These are phyloP conservation scores for Aspergillus funiculosus DNA, from an alignment of 495 filamentous ascomycete species.

Conservation along the genomic window DNA sequence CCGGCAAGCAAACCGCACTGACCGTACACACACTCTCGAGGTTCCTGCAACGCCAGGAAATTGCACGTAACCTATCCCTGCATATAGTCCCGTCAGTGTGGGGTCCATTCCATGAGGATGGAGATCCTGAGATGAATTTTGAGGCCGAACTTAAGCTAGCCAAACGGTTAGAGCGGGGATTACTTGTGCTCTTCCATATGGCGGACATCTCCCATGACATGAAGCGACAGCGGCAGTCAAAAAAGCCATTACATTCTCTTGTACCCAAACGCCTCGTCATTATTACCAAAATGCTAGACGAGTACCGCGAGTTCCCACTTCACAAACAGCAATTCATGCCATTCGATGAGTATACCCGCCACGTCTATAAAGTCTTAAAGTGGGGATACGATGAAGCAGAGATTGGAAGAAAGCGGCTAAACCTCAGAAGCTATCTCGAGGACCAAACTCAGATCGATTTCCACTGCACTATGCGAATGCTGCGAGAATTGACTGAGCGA, in stretches of 20 bases:
- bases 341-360: constrained; percentile 18
- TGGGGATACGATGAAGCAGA: constrained; percentile 25
- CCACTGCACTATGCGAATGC: constrained; percentile 28
- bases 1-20: constrained; percentile 17
- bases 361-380: constrained; percentile 23
- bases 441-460: constrained; percentile 25
- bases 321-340: constrained; percentile 11
- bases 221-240: constrained; percentile 9
- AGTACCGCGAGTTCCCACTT: constrained; percentile 19
- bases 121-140: constrained; percentile 21
- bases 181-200: constrained; percentile 31
- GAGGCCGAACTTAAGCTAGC: constrained; percentile 25
- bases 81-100: constrained; percentile 27
- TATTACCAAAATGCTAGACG: constrained; percentile 19
- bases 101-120: constrained; percentile 26
- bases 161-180: constrained; percentile 23
- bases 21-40: constrained; percentile 22
- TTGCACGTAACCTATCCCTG: constrained; percentile 18
- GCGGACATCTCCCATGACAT: constrained; percentile 24
- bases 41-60: constrained; percentile 22
- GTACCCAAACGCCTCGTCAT: constrained; percentile 16
- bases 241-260: constrained; percentile 7
- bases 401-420: constrained; percentile 22
- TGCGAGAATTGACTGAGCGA: constrained; percentile 26
- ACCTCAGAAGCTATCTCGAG: constrained; percentile 23